A percentile compares a stretch with the other conserved stretches of the same genome.
These are phyloP conservation scores for Phytophthora boehmeriae DNA, from an alignment of 352 stramenopile genomes.

Conservation along the genomic window DNA sequence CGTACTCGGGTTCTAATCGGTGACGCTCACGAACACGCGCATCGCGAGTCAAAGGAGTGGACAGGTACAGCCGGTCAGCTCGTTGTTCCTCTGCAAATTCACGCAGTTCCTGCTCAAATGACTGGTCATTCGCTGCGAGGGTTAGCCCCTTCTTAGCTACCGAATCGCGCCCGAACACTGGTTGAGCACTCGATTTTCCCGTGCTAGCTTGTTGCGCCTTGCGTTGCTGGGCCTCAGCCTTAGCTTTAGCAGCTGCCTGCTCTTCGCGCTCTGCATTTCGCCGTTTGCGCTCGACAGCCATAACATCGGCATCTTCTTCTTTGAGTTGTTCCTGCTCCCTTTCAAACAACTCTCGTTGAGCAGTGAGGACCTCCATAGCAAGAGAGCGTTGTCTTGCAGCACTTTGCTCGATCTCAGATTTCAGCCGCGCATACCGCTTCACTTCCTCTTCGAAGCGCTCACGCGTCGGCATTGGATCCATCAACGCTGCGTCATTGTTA, in stretches of 20 bases:
- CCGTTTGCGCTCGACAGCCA: slow-evolving; percentile 50
- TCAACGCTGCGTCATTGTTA: slow-evolving; percentile 20
- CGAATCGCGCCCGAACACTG: slow-evolving; percentile 51
- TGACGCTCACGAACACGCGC: slow-evolving; percentile 41
- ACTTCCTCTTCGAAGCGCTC: slow-evolving; percentile 49
- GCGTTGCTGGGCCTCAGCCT: slow-evolving; percentile 42
- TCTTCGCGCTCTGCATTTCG: slow-evolving; percentile 52
- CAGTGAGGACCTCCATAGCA: slow-evolving; percentile 67
- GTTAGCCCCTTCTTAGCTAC: slow-evolving; percentile 63
- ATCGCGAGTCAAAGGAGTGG: slow-evolving; percentile 44
- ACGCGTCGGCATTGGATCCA: slow-evolving; percentile 54
- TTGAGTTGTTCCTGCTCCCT: slow-evolving; percentile 55
- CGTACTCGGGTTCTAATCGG: slow-evolving; percentile 58
- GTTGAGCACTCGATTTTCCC: slow-evolving; percentile 33
- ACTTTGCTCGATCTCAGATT: slow-evolving; percentile 41
- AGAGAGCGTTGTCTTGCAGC: slow-evolving; percentile 48
- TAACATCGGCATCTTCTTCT: slow-evolving; percentile 52
- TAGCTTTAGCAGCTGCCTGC: slow-evolving; percentile 52
- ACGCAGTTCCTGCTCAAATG: slow-evolving; percentile 59
- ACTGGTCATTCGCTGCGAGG: slow-evolving; percentile 57
- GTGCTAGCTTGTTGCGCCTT: slow-evolving; percentile 23
- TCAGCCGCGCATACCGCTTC: slow-evolving; percentile 32
- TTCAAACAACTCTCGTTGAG: slow-evolving; percentile 61
- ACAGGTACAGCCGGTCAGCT: slow-evolving; percentile 57
- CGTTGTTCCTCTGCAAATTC: slow-evolving; percentile 52